Conservation (phyloP, 306 rosid genomes). For the Fragaria ananassa region DNA sequence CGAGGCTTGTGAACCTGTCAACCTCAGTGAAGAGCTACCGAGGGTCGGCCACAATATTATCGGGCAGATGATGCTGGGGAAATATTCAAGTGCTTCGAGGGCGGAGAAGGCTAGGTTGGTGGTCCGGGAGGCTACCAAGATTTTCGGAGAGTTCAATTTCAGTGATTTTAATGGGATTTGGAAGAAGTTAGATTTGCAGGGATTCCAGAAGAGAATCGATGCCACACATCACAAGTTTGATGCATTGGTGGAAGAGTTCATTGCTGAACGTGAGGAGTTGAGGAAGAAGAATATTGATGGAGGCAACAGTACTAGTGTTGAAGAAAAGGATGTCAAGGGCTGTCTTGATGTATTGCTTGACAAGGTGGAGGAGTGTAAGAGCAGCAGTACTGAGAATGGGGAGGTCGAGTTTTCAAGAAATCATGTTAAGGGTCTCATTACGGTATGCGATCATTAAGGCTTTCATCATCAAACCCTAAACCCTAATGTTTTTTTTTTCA, state of each 20-base stretch:
- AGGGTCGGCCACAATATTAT: constrained; percentile 38
- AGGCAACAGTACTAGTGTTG: background rate
- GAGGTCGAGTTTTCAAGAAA: constrained; percentile 33
- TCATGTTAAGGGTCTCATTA: constrained; percentile 41
- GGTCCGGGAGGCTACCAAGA: constrained; percentile 29
- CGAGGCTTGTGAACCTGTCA: constrained; percentile 16
- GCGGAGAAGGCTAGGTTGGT: constrained; percentile 28
- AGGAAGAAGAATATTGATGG: constrained; percentile 22
- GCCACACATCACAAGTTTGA: constrained; percentile 17
- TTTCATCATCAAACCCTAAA: background rate
- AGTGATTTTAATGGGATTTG: constrained; percentile 28
- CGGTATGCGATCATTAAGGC: constrained; percentile 21
- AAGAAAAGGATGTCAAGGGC: constrained; percentile 20
- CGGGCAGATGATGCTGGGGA: constrained; percentile 40
- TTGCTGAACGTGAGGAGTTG: constrained; percentile 27
- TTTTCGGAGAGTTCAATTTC: constrained; percentile 37
- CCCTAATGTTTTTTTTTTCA: too few species aligned
- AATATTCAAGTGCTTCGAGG: background rate
- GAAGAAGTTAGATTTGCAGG: constrained; percentile 32
- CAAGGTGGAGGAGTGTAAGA: constrained; percentile 1
- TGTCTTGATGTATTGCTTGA: constrained; percentile 51
- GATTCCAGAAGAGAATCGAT: constrained; percentile 31
- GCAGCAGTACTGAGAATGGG: background rate
- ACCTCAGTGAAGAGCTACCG: constrained; percentile 29
- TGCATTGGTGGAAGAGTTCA: constrained; percentile 36